Base-by-base conservation (phyloP, 768 basidiomycete genomes). In the Kwoniella mangroviensis region DNA sequence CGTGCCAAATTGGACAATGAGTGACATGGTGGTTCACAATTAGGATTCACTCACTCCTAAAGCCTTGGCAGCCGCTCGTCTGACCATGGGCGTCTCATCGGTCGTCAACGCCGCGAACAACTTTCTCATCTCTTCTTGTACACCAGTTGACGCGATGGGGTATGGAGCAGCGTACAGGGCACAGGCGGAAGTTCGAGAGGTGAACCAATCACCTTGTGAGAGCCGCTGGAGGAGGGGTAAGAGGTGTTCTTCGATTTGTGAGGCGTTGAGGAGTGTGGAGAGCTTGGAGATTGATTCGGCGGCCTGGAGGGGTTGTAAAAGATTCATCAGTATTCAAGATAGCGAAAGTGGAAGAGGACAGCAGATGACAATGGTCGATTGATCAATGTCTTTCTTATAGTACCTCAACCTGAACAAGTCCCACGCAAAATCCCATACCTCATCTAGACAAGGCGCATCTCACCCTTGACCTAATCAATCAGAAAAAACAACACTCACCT, bases 61-160 rank as follows among this genome's bases (percentile, higher is more conserved):
- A 88, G 92, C 93, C 84, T 94, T 97, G 13, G 95, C 95, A 57
- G 94, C 94, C 28, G 96, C 95, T 72, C 97, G 87, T 78, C 95
- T 87, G 69, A 98, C 96, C 97, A 99, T 99, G 26, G 97, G 97
- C 13, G 97, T 99, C 80, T 99, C 97, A 81, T 99, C 97, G 21
- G 89, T 87, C 10, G 91, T 92, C 40, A 99, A 87, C 41, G 88
- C 87, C 10, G 89, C 86, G 77, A 92, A 99, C 63, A 90, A 88
- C 83, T 91, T 92, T 71, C 95, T 88, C 76, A 98, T 85, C 51
- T 98, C 96, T 22, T 91, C 91, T 80, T 90, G 91, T 0, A 76
- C 72, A 12, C 74, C 66, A 15, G 71, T 55, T 4, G 75, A 59
- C 0, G 84, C 83, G 61, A 73, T 77, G 40, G 89, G 85, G 82